Evolutionary conservation across 2,329 filamentous ascomycete species (phyloP), one percentile per base, ranked within the genome.

Genomic region (Phoma sp.): DNA sequence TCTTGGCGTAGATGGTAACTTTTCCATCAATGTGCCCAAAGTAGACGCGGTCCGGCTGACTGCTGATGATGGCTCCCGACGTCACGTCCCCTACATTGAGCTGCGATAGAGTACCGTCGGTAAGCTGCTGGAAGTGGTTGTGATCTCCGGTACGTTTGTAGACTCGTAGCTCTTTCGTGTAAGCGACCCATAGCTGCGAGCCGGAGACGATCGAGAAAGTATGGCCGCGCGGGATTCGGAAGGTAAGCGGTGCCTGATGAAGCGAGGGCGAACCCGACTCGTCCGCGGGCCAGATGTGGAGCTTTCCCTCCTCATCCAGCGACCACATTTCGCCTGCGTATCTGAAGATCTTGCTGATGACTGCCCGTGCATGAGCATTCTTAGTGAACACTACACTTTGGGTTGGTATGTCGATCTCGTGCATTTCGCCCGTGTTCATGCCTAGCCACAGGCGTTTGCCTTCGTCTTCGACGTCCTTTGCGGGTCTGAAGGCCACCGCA

Each of bases 21-120:
- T 97, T 97, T 43, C 95, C 95, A 73, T 99, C 95, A 12, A 85
- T 86, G 72, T 99, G 95, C 1, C 95, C 95, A 63, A 99, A 89
- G 74, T 92, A 96, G 1, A 96, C 88, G 59, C 88, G 87, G 51
- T 90, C 90, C 0, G 89, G 87, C 40, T 93, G 85, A 22, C 88
- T 87, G 45, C 85, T 88, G 29, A 96, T 82, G 48, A 88, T 83
- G 2, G 93, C 85, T 5, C 92, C 94, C 0, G 91, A 91, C 1
- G 91, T 96, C 13, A 99, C 87, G 58, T 98, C 94, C 13, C 93
- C 93, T 9, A 90, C 88, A 51, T 87, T 87, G 15, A 89, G 85
- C 46, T 90, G 85, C 13, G 83, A 78, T 1, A 98, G 75, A 1
- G 92, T 88, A 36, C 86, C 83, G 52, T 88, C 83, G 17, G 92